Conservation (phyloP, 768 basidiomycete genomes). For the Lentinula sp. region DNA sequence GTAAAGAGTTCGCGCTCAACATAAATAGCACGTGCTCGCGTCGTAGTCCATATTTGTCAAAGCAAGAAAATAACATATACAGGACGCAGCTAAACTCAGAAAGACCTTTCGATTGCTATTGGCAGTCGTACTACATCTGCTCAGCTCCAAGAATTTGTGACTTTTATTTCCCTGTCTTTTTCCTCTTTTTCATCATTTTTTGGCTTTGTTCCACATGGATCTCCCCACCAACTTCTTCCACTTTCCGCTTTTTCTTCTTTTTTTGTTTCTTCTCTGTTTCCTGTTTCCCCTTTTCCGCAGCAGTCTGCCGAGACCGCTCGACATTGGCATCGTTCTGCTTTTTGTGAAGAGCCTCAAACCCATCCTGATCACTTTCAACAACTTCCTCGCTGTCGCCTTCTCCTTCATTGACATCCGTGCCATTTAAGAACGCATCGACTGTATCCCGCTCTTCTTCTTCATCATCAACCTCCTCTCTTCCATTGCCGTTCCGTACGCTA, state of each 20-base stretch:
- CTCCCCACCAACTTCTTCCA: constrained; percentile 10
- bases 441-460: constrained; percentile 12
- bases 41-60: background rate
- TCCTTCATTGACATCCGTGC: constrained; percentile 6
- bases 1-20: background rate
- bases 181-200: constrained; percentile 9
- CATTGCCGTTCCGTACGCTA: constrained; percentile 6
- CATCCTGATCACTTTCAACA: constrained; percentile 6
- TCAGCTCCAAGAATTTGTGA: background rate
- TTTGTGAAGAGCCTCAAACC: constrained; percentile 13
- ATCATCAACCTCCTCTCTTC: background rate
- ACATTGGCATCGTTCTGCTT: constrained; percentile 3
- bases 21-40: background rate
- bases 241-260: constrained; percentile 20
- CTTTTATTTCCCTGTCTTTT: constrained; percentile 10
- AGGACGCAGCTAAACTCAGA: no score
- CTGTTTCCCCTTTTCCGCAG: constrained; percentile 15
- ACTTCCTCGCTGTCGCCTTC: constrained; percentile 5
- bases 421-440: background rate
- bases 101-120: no score
- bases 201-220: constrained; percentile 6
- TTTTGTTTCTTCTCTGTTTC: constrained; percentile 17
- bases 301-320: constrained; percentile 9
- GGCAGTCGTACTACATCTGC: background rate
- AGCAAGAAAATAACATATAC: background rate